A percentile compares a stretch with the other conserved stretches of the same genome.
phyloP scores from a whole-genome alignment of 2,329 filamentous ascomycete species.

The Periconia sp. region DNA sequence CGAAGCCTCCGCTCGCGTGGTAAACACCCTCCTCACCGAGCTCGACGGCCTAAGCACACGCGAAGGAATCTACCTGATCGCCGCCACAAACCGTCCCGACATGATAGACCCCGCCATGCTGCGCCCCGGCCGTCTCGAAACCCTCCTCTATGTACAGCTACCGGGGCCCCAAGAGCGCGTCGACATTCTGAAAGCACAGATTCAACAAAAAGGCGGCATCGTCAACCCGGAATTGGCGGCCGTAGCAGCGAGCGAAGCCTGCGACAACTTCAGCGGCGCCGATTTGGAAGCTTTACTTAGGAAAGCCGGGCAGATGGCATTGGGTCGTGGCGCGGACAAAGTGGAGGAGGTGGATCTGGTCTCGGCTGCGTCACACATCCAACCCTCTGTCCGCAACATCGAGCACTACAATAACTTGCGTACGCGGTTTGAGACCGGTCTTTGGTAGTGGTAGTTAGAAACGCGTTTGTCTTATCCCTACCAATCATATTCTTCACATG shows the following conservation, averaged over 20 bases:
- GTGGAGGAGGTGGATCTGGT: slow-evolving; percentile 54
- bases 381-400: slow-evolving; percentile 59
- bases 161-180: slow-evolving; percentile 77
- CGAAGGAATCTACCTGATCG: slow-evolving; percentile 88
- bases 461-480: too few relatives aligned
- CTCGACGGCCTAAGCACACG: slow-evolving; percentile 82
- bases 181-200: slow-evolving; percentile 76
- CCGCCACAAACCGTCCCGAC: slow-evolving; percentile 91
- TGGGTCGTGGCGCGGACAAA: slow-evolving; percentile 48
- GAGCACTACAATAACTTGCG: slow-evolving; percentile 59
- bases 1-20: slow-evolving; percentile 83
- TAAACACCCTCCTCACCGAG: slow-evolving; percentile 93
- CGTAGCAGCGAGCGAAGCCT: slow-evolving; percentile 66
- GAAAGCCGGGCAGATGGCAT: slow-evolving; percentile 60
- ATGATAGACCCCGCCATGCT: slow-evolving; percentile 97
- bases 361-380: slow-evolving; percentile 45
- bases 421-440: slow-evolving; percentile 46
- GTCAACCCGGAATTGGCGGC: slow-evolving; percentile 59
- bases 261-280: slow-evolving; percentile 75
- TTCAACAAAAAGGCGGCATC: slow-evolving; percentile 51
- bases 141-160: slow-evolving; percentile 84
- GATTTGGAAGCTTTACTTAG: slow-evolving; percentile 62
- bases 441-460: slow-evolving; percentile 10
- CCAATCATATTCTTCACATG: too few relatives aligned
- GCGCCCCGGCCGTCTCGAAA: slow-evolving; percentile 84